Evolutionary conservation across 768 basidiomycete species (phyloP), one percentile per base, ranked within the genome.

Genomic region (Hydnomerulius pinastri): DNA sequence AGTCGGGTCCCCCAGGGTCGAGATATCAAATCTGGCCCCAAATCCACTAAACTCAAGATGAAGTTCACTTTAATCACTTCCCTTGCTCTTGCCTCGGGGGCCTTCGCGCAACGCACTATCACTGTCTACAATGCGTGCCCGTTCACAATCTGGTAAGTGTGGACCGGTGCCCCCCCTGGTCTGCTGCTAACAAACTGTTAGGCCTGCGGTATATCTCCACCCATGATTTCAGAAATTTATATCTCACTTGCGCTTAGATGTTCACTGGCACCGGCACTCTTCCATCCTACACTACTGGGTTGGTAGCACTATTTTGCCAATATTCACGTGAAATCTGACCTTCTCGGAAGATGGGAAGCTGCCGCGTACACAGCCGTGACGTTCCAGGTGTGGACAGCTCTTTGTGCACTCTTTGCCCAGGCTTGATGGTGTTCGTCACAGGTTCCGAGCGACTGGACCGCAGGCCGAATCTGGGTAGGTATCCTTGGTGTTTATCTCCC

Each of bases 371-470:
- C 62, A 3, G 36, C 60, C 4, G 66, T 67, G 29, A 65, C 58
- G 18, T 67, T 69, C 50, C 54, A 60, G 28, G 65, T 66, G 37
- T n/a, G 43, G 29, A 13, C 2, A n/a, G n/a, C 12, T 27, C 8
- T 28, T 7, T 41, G 21, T 8, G 24, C 35, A 11, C 17, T n/a
- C 28, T 32, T 23, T 46, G 15, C n/a, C 2, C 21, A 12, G 21
- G 37, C 42, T 39, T 24, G 1, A 30, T n/a, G 12, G 11, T 29
- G 10, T 9, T 41, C 18, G 25, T 27, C n/a, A n/a, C 43, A 67
- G 67, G 83, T 87, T 27, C 85, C 84, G 12, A 74, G 82, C 55
- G 74, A 79, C 59, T 87, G 86, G 85, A 78, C 72, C 25, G 69
- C 85, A 1, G 86, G 83, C 20, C 76, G 86, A 43, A 85, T 82